Base-by-base conservation (phyloP, 2,329 filamentous ascomycete genomes). In the Aspergillus sp. region DNA sequence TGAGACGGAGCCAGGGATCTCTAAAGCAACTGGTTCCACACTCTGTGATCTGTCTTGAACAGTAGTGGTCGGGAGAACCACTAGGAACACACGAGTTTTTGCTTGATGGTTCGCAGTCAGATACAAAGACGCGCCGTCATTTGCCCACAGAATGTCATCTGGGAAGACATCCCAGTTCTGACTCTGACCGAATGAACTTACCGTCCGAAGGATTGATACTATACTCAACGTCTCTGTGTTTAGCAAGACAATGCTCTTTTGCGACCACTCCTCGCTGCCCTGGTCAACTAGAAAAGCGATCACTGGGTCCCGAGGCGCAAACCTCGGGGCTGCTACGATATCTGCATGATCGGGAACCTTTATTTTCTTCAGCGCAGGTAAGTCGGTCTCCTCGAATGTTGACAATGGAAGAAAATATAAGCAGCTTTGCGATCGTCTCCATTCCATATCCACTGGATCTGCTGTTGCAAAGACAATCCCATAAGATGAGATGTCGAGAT, bases 141-240 rank as follows among this genome's bases (percentile, higher is more conserved):
- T 44, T 8, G 52, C 21, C 52, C 52, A 54, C 8, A 54, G 8
- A n/a, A 54, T 42, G 10, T 42, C 52, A n/a, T 54, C 52, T 3
- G 52, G 52, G 10, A 54, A 54, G 19, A 44, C 52, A 13, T 54
- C 52, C 52, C 52, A 54, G 32, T 38, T 8, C 15, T 44, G 52
- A n/a, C 19, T 13, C 3, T 27, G 8, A 10, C 19, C 39, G 8
- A 13, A 5, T 5, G 21, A 27, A 10, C 41, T n/a, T 39, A 44
- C n/a, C 3, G 52, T 54, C 5, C 21, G 38, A 2, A 54, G 39
- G 15, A 54, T 19, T 3, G 21, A 17, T 7, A 23, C 19, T 8
- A 54, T 44, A 8, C 13, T 54, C 17, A 54, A 13, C 2, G 38
- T 54, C 8, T 54, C 52, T 13, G 30, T 39, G n/a, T 54, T 38